Percentiles rank a stretch among this genome's conserved stretches.
These are phyloP conservation scores for Dillenia turbinata DNA, from an alignment of 164 flowering plant genomes.

Conservation along the genomic window DNA sequence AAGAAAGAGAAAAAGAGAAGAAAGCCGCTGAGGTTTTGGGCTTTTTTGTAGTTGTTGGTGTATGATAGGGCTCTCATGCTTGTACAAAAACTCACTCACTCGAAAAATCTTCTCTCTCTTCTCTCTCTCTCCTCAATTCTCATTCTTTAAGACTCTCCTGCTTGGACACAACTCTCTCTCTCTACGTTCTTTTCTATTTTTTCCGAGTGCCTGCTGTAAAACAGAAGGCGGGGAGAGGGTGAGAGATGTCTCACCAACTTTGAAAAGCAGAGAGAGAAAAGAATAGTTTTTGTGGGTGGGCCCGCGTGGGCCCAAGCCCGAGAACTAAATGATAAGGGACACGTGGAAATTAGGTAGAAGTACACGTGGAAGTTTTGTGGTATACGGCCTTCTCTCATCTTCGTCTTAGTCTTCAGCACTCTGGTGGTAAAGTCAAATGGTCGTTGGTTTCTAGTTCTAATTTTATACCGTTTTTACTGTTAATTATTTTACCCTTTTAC, in stretches of 20 bases:
- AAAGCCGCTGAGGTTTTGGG: neutral
- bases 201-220: constrained; percentile 6
- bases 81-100: too few species aligned
- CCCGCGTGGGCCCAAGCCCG: constrained; percentile 1
- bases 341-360: neutral
- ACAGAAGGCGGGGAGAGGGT: constrained; percentile 6
- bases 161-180: constrained; percentile 6
- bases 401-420: too few species aligned
- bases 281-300: neutral
- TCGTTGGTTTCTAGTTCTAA: too few species aligned
- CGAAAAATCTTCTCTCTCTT: too few species aligned
- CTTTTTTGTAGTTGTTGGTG: neutral
- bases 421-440: too few species aligned
- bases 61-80: too few species aligned
- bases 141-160: constrained; percentile 7
- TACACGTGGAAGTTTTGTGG: neutral
- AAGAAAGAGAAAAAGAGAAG: constrained; percentile 4
- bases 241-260: constrained; percentile 24
- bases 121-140: too few species aligned
- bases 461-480: too few species aligned
- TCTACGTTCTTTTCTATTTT: neutral
- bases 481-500: too few species aligned
- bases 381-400: too few species aligned
- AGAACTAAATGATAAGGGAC: neutral
- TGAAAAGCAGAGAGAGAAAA: constrained; percentile 14